Evolutionary conservation across 75 land plant genomes (phyloP), one percentile per base, ranked within the genome.

Genomic region (Cryptomeria japonica): DNA sequence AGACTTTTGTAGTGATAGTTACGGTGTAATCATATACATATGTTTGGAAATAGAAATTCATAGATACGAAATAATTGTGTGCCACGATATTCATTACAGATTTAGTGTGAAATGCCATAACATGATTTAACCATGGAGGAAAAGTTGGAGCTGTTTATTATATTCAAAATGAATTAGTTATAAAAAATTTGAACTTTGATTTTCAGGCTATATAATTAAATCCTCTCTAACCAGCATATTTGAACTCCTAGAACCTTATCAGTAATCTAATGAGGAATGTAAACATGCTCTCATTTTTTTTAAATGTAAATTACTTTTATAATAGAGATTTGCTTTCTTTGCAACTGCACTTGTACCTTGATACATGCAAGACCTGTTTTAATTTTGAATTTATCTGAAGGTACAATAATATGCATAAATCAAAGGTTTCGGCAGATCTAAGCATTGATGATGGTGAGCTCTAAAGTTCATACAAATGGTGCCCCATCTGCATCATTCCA

Each of bases 381-480:
- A 38, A 78, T 78, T 38, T 78, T 39, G 10, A 78, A 41, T 78
- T 39, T 78, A 78, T 78, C 28, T 39, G 6, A 34, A 64, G 80
- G 80, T 78, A 78, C 14, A 22, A 19, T 37, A 39, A 78, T 10
- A 16, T 37, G 80, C 19, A 77, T 37, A 38, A 77, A 77, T 22
- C 80, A 3, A 77, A 77, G 18, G 7, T 16, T 37, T 77, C 80
- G 18, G 41, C 0, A 38, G 80, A 77, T 37, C 41, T 77, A 37
- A 77, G 80, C 41, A 77, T 77, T 16, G 80, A 77, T 77, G 39
- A 77, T 77, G 80, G 19, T 3, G 80, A 77, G 80, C 37, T 77
- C 39, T 77, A 77, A 77, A 77, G 19, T 77, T 18, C 10, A 77
- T 36, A 16, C 80, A 36, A 64, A 64, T 76, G 18, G 39, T 37